phyloP scores from a whole-genome alignment of 441 rosid species.

The Sinapis alba region DNA sequence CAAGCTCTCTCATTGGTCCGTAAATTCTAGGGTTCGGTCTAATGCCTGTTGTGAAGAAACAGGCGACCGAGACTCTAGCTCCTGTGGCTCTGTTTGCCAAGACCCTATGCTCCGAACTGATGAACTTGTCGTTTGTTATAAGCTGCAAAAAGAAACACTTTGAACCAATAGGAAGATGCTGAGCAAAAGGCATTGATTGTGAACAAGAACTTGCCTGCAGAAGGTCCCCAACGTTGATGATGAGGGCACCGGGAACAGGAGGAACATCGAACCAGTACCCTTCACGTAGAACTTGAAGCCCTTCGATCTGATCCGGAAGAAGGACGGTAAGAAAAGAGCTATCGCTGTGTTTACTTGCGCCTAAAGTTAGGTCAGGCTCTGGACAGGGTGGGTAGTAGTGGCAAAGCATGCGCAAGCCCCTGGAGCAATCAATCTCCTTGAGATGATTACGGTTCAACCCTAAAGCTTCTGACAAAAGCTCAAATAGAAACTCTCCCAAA shows the following conservation, averaged over 20 bases:
- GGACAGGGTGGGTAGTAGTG: conserved; percentile 44
- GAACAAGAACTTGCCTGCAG: conserved; percentile 27
- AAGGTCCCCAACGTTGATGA: conserved; percentile 38
- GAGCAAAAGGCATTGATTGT: background rate
- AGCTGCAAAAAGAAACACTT: no score
- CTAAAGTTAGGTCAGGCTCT: conserved; percentile 39
- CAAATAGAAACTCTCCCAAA: conserved; percentile 44
- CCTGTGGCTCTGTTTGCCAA: conserved; percentile 43
- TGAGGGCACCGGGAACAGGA: conserved; percentile 28
- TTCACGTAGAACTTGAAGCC: conserved; percentile 29
- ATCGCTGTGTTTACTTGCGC: conserved; percentile 36
- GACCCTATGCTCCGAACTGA: conserved; percentile 57
- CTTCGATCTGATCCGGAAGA: conserved; percentile 31
- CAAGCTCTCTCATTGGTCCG: conserved; percentile 61
- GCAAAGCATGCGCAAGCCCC: conserved; percentile 43
- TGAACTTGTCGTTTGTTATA: conserved; percentile 56
- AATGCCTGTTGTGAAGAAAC: conserved; percentile 46
- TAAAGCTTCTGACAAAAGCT: conserved; percentile 61
- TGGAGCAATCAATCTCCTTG: conserved; percentile 46
- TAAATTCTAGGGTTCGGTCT: conserved; percentile 38
- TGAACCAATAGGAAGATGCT: no score
- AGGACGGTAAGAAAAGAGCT: conserved; percentile 32
- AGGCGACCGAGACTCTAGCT: conserved; percentile 65
- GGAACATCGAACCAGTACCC: conserved; percentile 36
- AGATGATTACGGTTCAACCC: conserved; percentile 52